Conservation (phyloP, 1,284 basidiomycete species). For the Trametes sp. region DNA sequence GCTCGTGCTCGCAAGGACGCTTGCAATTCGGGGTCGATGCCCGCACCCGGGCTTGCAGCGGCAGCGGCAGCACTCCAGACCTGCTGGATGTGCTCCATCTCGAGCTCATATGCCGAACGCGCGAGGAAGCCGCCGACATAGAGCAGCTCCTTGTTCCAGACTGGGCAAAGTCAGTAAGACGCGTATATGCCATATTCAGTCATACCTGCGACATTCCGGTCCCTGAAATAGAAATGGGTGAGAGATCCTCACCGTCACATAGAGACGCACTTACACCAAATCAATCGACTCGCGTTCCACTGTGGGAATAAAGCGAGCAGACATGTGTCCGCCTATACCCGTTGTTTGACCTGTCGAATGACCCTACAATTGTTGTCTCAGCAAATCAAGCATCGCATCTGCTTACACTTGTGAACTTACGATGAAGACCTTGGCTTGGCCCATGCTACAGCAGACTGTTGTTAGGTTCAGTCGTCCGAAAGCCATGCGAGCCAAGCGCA, state of each 20-base stretch:
- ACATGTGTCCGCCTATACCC: constrained; percentile 91
- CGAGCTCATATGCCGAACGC: constrained; percentile 88
- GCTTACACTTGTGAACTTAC: constrained; percentile 48
- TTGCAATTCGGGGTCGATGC: constrained; percentile 47
- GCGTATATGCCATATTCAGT: background rate
- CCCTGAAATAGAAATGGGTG: constrained; percentile 53
- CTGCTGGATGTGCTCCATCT: constrained; percentile 68
- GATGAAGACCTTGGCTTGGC: constrained; percentile 80
- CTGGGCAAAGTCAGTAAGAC: constrained; percentile 42
- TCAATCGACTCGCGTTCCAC: constrained; percentile 97
- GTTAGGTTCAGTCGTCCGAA: background rate
- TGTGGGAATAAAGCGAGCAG: constrained; percentile 94
- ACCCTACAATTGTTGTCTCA: constrained; percentile 51
- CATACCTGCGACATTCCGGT: constrained; percentile 78
- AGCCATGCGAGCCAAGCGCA: constrained; percentile 43
- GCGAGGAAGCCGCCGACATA: constrained; percentile 85
- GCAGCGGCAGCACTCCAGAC: constrained; percentile 62
- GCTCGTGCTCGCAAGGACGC: constrained; percentile 67
- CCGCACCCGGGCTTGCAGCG: constrained; percentile 39
- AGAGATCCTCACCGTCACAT: constrained; percentile 5
- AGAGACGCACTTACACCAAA: constrained; percentile 67
- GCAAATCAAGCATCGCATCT: constrained; percentile 11
- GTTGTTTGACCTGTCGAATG: constrained; percentile 92
- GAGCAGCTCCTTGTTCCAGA: constrained; percentile 91
- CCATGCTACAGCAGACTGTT: constrained; percentile 50